These are phyloP conservation scores for Apiotrichum mycotoxinovorans DNA, from an alignment of 1,284 basidiomycete species.

Conservation along the genomic window DNA sequence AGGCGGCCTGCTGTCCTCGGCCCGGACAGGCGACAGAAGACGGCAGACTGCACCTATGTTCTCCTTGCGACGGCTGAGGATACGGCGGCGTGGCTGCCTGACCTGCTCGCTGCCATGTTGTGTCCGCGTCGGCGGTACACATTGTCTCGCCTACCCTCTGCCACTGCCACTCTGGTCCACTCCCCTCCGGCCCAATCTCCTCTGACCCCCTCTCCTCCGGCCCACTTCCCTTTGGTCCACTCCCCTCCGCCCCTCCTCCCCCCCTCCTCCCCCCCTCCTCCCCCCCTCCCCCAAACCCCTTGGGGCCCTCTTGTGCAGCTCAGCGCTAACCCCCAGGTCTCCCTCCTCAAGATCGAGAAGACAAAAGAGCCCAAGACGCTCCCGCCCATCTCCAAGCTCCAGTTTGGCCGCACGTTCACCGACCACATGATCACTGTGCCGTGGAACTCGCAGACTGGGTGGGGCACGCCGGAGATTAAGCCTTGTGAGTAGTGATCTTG, in stretches of 20 bases:
- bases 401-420: constrained; percentile 61
- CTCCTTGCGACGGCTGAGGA: no score
- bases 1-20: no score
- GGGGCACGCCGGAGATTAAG: constrained; percentile 77
- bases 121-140: no score
- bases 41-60: no score
- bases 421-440: constrained; percentile 90
- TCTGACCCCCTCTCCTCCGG: no score
- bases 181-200: no score
- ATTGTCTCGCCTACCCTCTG: no score
- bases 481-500: constrained; percentile 60
- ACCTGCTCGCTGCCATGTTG: no score
- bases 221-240: neutral
- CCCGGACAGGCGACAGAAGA: no score
- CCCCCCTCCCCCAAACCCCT: neutral
- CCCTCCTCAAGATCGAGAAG: constrained; percentile 55
- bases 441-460: constrained; percentile 70
- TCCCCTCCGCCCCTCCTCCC: neutral
- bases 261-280: neutral
- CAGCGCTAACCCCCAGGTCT: constrained; percentile 50
- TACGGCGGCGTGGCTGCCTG: no score
- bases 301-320: no score
- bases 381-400: constrained; percentile 49
- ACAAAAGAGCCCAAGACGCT: constrained; percentile 51
- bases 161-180: no score